These are phyloP conservation scores for Inga oerstediana DNA, from an alignment of 306 rosid species.

Conservation along the genomic window DNA sequence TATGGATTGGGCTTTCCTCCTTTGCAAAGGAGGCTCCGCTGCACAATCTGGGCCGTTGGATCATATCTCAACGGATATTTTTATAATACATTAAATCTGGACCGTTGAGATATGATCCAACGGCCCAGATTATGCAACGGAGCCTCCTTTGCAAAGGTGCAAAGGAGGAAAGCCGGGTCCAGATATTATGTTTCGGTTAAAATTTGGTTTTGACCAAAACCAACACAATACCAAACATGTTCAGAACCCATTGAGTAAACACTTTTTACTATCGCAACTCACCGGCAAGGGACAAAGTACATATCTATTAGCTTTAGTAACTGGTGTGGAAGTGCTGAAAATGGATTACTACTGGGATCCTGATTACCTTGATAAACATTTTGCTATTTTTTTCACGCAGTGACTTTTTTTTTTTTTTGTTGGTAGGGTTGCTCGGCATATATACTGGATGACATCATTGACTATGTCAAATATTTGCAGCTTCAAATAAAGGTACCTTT, in stretches of 20 bases:
- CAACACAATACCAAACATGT: not conserved
- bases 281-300: not conserved
- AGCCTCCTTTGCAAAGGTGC: no score
- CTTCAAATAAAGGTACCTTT: constrained; percentile 72
- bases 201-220: not conserved
- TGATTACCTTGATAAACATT: not conserved
- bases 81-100: no score
- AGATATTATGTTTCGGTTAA: not conserved
- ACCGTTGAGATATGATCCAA: no score
- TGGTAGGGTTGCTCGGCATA: constrained; percentile 71
- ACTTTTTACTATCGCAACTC: not conserved
- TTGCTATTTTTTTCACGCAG: constrained; percentile 6
- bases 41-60: no score
- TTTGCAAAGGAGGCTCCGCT: no score
- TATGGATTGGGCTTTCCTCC: no score
- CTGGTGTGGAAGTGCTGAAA: not conserved
- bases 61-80: no score
- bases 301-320: constrained; percentile 14
- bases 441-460: constrained; percentile 73
- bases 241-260: not conserved
- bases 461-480: constrained; percentile 80
- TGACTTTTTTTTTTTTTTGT: constrained; percentile 40
- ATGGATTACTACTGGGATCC: not conserved
- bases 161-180: no score
- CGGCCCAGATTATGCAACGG: no score